Evolutionary conservation across 495 filamentous ascomycete genomes (phyloP).

Genomic region (Hamigera avellanea): DNA sequence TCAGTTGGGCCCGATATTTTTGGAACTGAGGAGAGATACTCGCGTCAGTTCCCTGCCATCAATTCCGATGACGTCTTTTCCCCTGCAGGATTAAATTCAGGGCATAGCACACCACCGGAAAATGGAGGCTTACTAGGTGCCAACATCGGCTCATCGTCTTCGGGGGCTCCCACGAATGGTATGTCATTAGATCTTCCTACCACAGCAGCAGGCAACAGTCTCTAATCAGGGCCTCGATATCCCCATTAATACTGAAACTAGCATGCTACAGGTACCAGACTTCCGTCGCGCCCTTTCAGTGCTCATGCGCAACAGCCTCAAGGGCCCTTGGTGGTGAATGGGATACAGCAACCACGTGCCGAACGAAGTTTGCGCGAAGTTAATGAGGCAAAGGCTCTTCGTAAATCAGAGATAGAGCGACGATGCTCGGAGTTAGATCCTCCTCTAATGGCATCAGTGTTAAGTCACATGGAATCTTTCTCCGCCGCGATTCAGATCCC

Average conservation of each 20-base stretch:
- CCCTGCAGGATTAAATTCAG: too few species aligned
- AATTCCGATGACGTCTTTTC: too few species aligned
- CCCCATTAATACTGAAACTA: not conserved
- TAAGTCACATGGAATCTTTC: constrained; percentile 57
- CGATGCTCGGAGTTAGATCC: constrained; percentile 50
- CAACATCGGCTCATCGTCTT: too few species aligned
- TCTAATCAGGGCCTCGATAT: too few species aligned
- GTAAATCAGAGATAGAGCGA: constrained; percentile 55
- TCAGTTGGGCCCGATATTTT: not conserved
- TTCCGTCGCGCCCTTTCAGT: constrained; percentile 1
- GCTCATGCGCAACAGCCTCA: constrained; percentile 1
- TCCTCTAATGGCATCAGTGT: constrained; percentile 43
- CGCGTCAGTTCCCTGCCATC: too few species aligned
- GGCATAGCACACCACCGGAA: too few species aligned
- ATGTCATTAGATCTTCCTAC: too few species aligned
- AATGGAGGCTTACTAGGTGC: too few species aligned
- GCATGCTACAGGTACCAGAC: not conserved
- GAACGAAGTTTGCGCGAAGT: constrained; percentile 32
- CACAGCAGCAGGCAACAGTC: too few species aligned
- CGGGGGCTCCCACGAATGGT: too few species aligned
- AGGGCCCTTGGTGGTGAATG: not conserved
- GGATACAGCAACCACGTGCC: constrained; percentile 9
- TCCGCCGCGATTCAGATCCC: constrained; percentile 58
- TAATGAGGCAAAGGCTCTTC: constrained; percentile 45
- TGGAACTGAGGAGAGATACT: too few species aligned